Evolutionary conservation across 169 alveolate genomes (phyloP).

Genomic region (Toxoplasma gondii): DNA sequence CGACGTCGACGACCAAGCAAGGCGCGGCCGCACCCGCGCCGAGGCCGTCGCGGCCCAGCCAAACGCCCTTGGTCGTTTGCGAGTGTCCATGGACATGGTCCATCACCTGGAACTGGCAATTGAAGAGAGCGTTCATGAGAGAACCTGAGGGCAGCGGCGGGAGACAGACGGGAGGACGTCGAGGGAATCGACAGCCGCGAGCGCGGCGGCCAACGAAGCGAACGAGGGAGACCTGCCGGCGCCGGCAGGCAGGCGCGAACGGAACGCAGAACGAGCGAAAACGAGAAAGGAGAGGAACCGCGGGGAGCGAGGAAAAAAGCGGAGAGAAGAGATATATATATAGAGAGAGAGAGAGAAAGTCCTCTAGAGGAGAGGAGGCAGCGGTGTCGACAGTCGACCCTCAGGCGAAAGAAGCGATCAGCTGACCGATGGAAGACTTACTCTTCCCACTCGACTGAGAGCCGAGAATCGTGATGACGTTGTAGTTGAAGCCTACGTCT

Average conservation of each 20-base stretch:
- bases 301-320: background rate
- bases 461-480: conserved; percentile 89
- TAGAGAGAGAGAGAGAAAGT: background rate
- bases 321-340: background rate
- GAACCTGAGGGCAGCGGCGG: conserved; percentile 70
- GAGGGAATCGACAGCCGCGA: background rate
- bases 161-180: background rate
- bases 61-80: conserved; percentile 92
- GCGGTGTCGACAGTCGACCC: too few species aligned
- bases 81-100: conserved; percentile 87
- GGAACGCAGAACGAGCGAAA: background rate
- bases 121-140: conserved; percentile 84
- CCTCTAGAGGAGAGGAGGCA: too few species aligned
- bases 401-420: background rate
- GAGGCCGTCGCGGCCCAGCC: conserved; percentile 81
- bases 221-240: background rate
- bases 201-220: background rate
- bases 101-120: conserved; percentile 86
- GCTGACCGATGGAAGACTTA: background rate
- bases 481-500: conserved; percentile 74
- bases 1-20: conserved; percentile 87
- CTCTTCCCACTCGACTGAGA: conserved; percentile 94
- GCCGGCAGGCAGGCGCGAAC: background rate
- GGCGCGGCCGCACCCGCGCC: conserved; percentile 48
- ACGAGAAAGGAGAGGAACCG: background rate